Conservation (phyloP, 805 yeast genomes). For the Brettanomyces nanus region DNA sequence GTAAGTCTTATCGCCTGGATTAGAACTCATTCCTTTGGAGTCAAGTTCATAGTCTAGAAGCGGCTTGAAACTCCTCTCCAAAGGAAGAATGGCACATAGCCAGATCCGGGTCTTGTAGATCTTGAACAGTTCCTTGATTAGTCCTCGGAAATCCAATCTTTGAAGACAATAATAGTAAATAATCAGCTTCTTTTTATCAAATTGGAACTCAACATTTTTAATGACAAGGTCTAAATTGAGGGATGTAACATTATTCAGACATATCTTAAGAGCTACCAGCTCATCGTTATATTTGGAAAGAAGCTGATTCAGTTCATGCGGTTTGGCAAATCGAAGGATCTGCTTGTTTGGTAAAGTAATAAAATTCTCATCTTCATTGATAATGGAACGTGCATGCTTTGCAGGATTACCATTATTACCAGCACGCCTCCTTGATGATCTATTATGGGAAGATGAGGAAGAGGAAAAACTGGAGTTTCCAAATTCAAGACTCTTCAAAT, state of each 20-base stretch:
- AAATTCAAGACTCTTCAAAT: constrained; percentile 41
- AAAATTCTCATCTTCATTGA: constrained; percentile 50
- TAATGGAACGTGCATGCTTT: constrained; percentile 22
- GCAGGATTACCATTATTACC: constrained; percentile 8
- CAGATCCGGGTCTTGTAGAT: constrained; percentile 75
- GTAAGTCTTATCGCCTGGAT: constrained; percentile 26
- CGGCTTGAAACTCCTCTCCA: constrained; percentile 26
- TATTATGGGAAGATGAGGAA: no score
- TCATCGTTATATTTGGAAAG: constrained; percentile 64
- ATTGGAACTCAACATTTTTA: constrained; percentile 73
- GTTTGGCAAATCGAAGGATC: constrained; percentile 67
- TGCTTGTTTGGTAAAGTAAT: constrained; percentile 73
- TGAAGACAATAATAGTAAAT: constrained; percentile 60
- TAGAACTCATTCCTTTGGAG: constrained; percentile 9
- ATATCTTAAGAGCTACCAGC: constrained; percentile 59
- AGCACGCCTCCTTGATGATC: constrained; percentile 7
- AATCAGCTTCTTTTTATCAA: constrained; percentile 69
- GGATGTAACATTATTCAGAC: constrained; percentile 36
- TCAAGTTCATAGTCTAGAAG: constrained; percentile 24
- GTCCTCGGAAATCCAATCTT: constrained; percentile 64
- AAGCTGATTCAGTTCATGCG: constrained; percentile 56
- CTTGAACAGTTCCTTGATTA: constrained; percentile 66
- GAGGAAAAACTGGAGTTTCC: constrained; percentile 26
- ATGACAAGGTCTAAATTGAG: constrained; percentile 45
- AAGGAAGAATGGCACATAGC: constrained; percentile 63